These are phyloP conservation scores for Houttuynia cordata DNA, from an alignment of 164 flowering plant genomes.

Conservation along the genomic window DNA sequence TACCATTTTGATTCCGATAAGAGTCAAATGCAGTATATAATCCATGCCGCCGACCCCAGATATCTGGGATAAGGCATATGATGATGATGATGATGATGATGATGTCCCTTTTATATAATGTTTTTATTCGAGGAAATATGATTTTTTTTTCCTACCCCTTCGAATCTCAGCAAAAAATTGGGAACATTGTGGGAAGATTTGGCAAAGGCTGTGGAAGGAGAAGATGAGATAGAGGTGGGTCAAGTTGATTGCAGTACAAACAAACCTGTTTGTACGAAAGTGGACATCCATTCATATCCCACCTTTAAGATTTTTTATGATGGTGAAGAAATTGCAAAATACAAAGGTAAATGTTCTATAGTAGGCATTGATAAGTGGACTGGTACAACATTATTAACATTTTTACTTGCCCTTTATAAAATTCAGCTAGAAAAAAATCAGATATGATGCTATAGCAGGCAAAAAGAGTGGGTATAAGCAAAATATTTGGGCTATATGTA, in stretches of 20 bases:
- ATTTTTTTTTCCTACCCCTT: neutral
- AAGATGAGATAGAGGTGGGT: slow-evolving; percentile 90
- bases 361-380: neutral
- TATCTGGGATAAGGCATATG: no score
- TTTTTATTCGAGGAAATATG: neutral
- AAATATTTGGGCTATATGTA: no score
- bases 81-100: no score
- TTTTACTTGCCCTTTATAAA: no score
- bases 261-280: slow-evolving; percentile 74
- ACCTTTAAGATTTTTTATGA: slow-evolving; percentile 90
- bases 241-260: slow-evolving; percentile 72
- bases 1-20: no score
- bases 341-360: slow-evolving; percentile 42
- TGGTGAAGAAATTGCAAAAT: slow-evolving; percentile 86
- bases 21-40: no score
- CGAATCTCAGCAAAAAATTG: slow-evolving; percentile 65
- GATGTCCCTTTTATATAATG: neutral
- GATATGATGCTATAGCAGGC: no score
- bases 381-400: no score
- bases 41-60: no score
- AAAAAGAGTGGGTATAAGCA: no score
- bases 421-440: no score
- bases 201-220: slow-evolving; percentile 75
- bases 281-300: slow-evolving; percentile 92
- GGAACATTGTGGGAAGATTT: slow-evolving; percentile 94